Evolutionary conservation across 495 filamentous ascomycete genomes (phyloP).

Genomic region (Arthonia radiata): DNA sequence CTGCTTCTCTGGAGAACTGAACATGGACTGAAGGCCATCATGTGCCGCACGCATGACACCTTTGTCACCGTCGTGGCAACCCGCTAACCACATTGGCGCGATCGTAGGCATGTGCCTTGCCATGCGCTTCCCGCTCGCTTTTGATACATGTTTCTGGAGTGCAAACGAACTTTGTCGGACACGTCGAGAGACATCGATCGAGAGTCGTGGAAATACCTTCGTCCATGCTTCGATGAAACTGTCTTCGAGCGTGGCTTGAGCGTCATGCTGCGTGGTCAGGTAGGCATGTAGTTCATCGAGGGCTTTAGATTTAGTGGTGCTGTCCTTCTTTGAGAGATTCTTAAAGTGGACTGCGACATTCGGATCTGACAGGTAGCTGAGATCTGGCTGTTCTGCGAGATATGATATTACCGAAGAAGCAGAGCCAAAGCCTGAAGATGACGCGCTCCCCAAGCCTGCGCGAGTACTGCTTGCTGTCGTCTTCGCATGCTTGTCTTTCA

Average conservation of each 20-base stretch:
- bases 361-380: conserved; percentile 49
- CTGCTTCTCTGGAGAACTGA: conserved; percentile 56
- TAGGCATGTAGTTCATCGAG: conserved; percentile 58
- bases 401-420: conserved; percentile 48
- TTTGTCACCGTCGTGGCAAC: conserved; percentile 65
- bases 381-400: conserved; percentile 60
- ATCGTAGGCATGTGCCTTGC: conserved; percentile 50
- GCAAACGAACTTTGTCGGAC: conserved; percentile 65
- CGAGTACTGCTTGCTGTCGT: too few relatives aligned
- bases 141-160: conserved; percentile 46
- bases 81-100: conserved; percentile 69
- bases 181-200: conserved; percentile 67
- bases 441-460: too few relatives aligned
- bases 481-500: too few relatives aligned
- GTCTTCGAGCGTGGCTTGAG: conserved; percentile 38
- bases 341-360: conserved; percentile 75
- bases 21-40: conserved; percentile 45
- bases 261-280: conserved; percentile 22
- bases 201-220: conserved; percentile 40
- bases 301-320: conserved; percentile 77
- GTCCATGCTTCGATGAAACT: conserved; percentile 71
- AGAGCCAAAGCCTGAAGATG: conserved; percentile 23
- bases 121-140: conserved; percentile 51
- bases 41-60: conserved; percentile 44
- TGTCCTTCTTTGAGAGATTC: conserved; percentile 77